Evolutionary conservation across 208 protist genomes (phyloP).

Genomic region (Phytomonas francai): DNA sequence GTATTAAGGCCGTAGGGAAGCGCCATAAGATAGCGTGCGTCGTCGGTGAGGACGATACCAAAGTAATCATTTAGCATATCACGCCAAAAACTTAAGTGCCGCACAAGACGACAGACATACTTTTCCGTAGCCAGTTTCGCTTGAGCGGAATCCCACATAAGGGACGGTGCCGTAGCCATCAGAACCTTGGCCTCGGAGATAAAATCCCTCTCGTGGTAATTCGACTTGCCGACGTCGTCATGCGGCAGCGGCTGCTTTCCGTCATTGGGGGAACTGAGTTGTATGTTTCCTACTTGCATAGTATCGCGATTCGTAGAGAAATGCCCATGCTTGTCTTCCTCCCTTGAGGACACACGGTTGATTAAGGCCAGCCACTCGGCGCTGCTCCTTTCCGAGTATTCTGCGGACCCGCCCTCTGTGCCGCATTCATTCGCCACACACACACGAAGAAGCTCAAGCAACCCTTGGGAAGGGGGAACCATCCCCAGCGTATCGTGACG

Average conservation of each 20-base stretch:
- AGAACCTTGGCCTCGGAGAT: background rate
- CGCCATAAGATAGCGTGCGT: slow-evolving; percentile 29
- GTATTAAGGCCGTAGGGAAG: slow-evolving; percentile 55
- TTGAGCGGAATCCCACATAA: background rate
- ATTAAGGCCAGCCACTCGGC: background rate
- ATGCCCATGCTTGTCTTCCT: background rate
- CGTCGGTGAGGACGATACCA: slow-evolving; percentile 38
- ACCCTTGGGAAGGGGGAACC: slow-evolving; percentile 13
- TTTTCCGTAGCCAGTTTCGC: slow-evolving; percentile 13
- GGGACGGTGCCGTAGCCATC: background rate
- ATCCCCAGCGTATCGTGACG: slow-evolving; percentile 32
- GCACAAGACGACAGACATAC: slow-evolving; percentile 36
- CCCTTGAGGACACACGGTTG: background rate
- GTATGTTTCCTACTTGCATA: background rate
- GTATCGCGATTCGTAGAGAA: background rate
- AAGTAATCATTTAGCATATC: slow-evolving; percentile 82
- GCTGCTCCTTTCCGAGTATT: background rate
- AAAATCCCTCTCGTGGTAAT: background rate
- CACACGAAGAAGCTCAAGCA: slow-evolving; percentile 18
- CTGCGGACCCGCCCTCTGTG: background rate
- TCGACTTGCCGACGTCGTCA: background rate
- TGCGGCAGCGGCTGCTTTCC: background rate
- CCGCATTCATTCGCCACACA: background rate
- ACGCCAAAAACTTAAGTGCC: slow-evolving; percentile 46
- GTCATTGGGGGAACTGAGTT: background rate